phyloP scores from a whole-genome alignment of 2,329 filamentous ascomycete genomes.

The Alternaria sp. region DNA sequence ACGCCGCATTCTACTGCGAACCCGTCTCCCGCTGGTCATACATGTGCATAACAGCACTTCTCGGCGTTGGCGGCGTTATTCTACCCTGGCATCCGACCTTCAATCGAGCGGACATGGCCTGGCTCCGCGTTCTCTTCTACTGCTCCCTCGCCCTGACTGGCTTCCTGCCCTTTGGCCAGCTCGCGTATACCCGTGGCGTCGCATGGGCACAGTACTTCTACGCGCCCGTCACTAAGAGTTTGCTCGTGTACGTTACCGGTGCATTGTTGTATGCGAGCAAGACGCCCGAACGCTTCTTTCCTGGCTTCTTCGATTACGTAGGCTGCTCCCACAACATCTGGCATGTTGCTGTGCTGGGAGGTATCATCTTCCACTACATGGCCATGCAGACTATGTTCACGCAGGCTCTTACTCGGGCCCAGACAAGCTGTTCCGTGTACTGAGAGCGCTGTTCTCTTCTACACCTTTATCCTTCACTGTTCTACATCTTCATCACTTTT shows the following conservation, averaged over 20 bases:
- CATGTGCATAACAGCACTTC: slow-evolving; percentile 78
- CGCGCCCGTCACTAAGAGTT: slow-evolving; percentile 81
- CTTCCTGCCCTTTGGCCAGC: slow-evolving; percentile 86
- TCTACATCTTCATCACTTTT: neutral
- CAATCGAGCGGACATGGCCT: slow-evolving; percentile 91
- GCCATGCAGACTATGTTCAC: slow-evolving; percentile 97
- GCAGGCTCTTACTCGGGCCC: slow-evolving; percentile 52
- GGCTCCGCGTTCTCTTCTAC: slow-evolving; percentile 91
- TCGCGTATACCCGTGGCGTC: slow-evolving; percentile 78
- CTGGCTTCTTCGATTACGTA: slow-evolving; percentile 93
- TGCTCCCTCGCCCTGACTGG: slow-evolving; percentile 86
- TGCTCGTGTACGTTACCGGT: slow-evolving; percentile 84
- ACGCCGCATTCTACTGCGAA: slow-evolving; percentile 98
- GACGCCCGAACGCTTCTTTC: slow-evolving; percentile 90
- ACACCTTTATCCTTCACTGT: neutral
- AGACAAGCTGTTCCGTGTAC: slow-evolving; percentile 46
- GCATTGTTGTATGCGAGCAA: slow-evolving; percentile 91
- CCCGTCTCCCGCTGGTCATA: slow-evolving; percentile 86
- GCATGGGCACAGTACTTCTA: slow-evolving; percentile 90
- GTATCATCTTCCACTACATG: slow-evolving; percentile 95
- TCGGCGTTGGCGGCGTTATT: slow-evolving; percentile 87
- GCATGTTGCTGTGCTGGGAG: slow-evolving; percentile 92
- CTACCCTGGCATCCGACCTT: slow-evolving; percentile 96
- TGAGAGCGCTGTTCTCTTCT: slow-evolving; percentile 11
- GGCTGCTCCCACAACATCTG: slow-evolving; percentile 97